Base-by-base conservation (phyloP, 2,329 filamentous ascomycete species). In the Paraconiothyrium brasiliense region DNA sequence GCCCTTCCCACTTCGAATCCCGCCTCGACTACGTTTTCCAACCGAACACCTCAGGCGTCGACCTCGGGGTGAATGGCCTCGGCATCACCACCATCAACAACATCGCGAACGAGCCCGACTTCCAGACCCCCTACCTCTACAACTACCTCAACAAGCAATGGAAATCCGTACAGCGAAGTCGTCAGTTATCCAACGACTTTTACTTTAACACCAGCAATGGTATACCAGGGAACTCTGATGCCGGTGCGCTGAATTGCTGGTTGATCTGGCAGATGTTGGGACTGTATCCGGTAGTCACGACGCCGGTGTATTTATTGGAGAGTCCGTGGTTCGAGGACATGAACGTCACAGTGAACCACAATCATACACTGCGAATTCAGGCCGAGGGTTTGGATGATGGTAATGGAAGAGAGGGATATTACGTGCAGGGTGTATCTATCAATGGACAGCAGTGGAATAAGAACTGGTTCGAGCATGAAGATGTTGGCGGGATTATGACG, bases 381-480 rank as follows among this genome's bases (percentile, higher is more conserved):
- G 82, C 85, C 0, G 67, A 75, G 14, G 71, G 74, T 0, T 57
- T 77, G 6, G 71, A 76, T 47, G 75, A 78, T 6, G 81, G 82
- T 0, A 67, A 85, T 13, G 79, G 77, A 1, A 72, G 77, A 3
- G 71, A 82, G 2, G 81, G 81, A 2, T 83, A 80, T 46, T 88
- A 83, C 61, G 82, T 89, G 5, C 84, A 87, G 67, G 79, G 79
- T 2, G 76, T 88, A 1, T 83, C 75, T 58, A 82, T 87, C 41
- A 87, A 88, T 60, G 85, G 84, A 0, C 60, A 84, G 57, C 2
- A 59, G 0, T 87, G 85, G 86, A 67, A 76, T 0, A 82, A 80
- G 74, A 87, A 85, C 57, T 87, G 86, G 86, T 79, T 88, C 20
- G 79, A 82, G 58, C 85, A 87, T 69, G 79, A 81, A 0, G 83